phyloP scores from a whole-genome alignment of 2,329 filamentous ascomycete genomes.

The Ascochyta viciae-villosae region DNA sequence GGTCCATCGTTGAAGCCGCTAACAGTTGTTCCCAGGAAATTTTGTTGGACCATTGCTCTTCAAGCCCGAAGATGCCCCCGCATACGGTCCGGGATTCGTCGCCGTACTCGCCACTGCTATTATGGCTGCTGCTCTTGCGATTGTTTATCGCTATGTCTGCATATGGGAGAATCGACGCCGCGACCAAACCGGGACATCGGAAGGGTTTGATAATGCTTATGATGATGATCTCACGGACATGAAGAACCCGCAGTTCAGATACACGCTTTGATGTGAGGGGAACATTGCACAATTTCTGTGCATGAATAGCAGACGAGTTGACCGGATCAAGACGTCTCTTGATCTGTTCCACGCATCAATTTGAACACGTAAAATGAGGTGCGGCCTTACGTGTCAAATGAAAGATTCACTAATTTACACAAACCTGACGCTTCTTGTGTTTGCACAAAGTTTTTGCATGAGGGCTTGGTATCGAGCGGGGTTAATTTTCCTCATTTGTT shows the following conservation, averaged over 20 bases:
- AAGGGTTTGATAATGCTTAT: constrained; percentile 61
- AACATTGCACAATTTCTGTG: too few species aligned
- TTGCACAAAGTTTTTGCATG: background rate
- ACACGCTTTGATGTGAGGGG: constrained; percentile 16
- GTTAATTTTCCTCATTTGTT: background rate
- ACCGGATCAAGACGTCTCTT: background rate
- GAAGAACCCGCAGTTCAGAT: constrained; percentile 33
- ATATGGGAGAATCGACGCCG: constrained; percentile 54
- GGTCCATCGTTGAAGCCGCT: background rate
- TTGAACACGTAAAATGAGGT: background rate
- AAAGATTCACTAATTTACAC: too few species aligned
- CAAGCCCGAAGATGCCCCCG: constrained; percentile 26
- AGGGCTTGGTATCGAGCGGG: background rate
- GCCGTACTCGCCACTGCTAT: constrained; percentile 49
- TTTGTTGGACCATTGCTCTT: constrained; percentile 43
- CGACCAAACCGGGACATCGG: constrained; percentile 53
- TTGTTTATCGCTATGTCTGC: constrained; percentile 56
- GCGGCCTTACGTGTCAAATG: too few species aligned
- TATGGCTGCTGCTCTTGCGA: constrained; percentile 44
- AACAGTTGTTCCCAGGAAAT: constrained; percentile 28
- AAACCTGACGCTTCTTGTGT: too few species aligned
- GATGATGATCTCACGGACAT: constrained; percentile 60
- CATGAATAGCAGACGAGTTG: background rate
- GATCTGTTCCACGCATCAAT: background rate
- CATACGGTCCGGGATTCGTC: constrained; percentile 52